Base-by-base conservation (phyloP, 805 yeast genomes). In the Myxozyma melibiosi region DNA sequence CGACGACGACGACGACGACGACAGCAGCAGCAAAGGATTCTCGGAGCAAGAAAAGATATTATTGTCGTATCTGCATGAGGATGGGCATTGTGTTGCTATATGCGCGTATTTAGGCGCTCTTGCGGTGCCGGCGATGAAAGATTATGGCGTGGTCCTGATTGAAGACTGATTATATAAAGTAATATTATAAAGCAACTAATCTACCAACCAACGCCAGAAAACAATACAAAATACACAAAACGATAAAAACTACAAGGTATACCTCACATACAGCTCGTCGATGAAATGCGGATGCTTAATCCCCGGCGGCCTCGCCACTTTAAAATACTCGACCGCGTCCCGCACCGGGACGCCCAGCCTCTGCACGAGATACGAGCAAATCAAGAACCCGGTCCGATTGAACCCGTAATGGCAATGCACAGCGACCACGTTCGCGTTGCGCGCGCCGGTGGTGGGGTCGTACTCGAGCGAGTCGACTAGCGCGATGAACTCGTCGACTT, bases 331-430 rank as follows among this genome's bases (percentile, higher is more conserved):
- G 14, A 86, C 76, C 0, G 92, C 88, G 45, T 84, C 87, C 35
- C 74, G 73, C 2, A 86, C 88, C 2, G 77, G 66, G 80, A 86
- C 81, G 0, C 83, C 83, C 31, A 81, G 69, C 50, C 72, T 73
- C 65, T 85, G 89, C 24, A 87, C 77, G 65, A 86, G 72, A 67
- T 83, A 87, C 66, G 87, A 81, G 67, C 88, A 84, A 18, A 86
- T 81, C 49, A 87, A 75, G 65, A 82, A 86, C 2, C 94, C 92
- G 0, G 92, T 86, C 55, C 92, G 74, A 68, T 86, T 86, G 71
- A 86, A 88, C 4, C 92, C 94, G 67, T 86, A 86, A 68, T 86
- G 94, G 67, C 94, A 86, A 69, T 87, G 94, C 6, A 87, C 86
- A 0, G 80, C 89, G 25, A 76, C 70, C 4, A 80, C 80, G 16